phyloP scores from a whole-genome alignment of 805 yeast genomes.

The Saturnispora galanensis region DNA sequence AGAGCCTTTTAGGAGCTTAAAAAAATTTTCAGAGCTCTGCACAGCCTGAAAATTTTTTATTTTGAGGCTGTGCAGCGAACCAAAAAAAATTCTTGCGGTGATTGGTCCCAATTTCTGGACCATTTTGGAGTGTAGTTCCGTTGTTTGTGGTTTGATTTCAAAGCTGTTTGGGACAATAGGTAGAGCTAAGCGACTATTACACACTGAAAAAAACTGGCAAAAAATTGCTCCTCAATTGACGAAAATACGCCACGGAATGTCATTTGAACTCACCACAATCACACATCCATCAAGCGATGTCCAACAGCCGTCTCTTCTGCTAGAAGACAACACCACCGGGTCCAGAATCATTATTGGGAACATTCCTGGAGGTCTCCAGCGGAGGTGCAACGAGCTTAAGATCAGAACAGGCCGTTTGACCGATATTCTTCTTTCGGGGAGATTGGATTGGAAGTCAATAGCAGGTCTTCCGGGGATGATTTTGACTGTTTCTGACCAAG shows the following conservation, averaged over 20 bases:
- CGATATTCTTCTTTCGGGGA: slow-evolving; percentile 70
- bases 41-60: neutral
- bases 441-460: slow-evolving; percentile 62
- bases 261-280: slow-evolving; percentile 42
- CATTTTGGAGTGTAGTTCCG: no score
- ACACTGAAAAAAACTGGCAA: neutral
- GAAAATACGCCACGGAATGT: slow-evolving; percentile 15
- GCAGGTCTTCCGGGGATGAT: slow-evolving; percentile 93
- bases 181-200: neutral
- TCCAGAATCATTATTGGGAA: slow-evolving; percentile 63
- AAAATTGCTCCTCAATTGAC: neutral
- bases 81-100: no score
- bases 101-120: no score
- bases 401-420: slow-evolving; percentile 47
- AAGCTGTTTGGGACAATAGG: no score
- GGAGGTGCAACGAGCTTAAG: slow-evolving; percentile 55
- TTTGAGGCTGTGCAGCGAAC: no score
- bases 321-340: slow-evolving; percentile 41
- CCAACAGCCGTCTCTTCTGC: slow-evolving; percentile 43
- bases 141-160: no score
- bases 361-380: slow-evolving; percentile 78
- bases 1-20: neutral
- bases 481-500: slow-evolving; percentile 73
- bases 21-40: neutral
- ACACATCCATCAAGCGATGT: slow-evolving; percentile 58